Evolutionary conservation across 192 early-diverging fungal genomes (phyloP).

Genomic region (Rhizophagus sp.): DNA sequence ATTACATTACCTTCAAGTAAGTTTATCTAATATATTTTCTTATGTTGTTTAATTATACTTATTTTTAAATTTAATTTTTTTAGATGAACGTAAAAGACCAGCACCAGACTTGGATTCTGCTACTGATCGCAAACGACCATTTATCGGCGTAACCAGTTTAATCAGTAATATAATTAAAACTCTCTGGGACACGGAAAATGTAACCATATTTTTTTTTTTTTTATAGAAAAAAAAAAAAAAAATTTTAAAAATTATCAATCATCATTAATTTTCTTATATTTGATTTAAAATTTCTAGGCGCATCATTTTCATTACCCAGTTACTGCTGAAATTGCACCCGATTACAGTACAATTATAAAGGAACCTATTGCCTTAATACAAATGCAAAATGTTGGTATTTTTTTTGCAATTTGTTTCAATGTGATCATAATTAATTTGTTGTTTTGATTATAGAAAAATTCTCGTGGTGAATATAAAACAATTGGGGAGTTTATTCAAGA

Average conservation of each 20-base stretch:
- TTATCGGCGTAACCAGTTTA: not conserved
- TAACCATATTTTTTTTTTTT: not conserved
- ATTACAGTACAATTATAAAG: conserved; percentile 54
- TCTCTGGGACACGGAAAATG: not conserved
- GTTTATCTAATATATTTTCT: not conserved
- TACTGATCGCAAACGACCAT: not conserved
- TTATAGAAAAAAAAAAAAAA: no score
- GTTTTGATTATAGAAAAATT: conserved; percentile 25
- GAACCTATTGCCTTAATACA: conserved; percentile 54
- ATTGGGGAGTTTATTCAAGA: conserved; percentile 52
- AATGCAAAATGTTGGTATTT: conserved; percentile 54
- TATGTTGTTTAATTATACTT: not conserved
- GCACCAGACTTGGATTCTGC: not conserved
- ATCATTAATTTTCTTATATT: not conserved
- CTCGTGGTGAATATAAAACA: conserved; percentile 42
- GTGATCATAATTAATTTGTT: not conserved
- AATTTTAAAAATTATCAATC: no score
- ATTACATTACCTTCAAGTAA: not conserved
- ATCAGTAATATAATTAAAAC: not conserved
- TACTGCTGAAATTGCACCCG: conserved; percentile 44
- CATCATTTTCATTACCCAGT: conserved; percentile 40
- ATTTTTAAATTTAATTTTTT: not conserved
- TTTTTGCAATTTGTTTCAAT: not conserved
- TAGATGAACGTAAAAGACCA: not conserved
- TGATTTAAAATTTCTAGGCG: not conserved